Conservation (phyloP, 495 filamentous ascomycete genomes). For the Bryoglossum gracile region DNA sequence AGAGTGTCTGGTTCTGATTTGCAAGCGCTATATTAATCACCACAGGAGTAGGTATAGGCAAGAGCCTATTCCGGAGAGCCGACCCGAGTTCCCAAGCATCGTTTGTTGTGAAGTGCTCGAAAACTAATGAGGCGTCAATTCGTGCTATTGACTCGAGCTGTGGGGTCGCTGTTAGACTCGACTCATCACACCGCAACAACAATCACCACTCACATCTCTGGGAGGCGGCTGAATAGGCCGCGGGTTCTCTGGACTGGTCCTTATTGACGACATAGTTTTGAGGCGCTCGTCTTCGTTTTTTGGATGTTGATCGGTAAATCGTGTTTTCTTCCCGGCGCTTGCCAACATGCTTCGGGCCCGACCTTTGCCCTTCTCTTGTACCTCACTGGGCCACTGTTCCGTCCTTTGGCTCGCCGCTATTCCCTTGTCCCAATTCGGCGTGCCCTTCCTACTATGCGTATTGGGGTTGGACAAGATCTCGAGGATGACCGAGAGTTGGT, state of each 20-base stretch:
- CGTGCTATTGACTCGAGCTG: slow-evolving; percentile 43
- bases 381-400: too few relatives aligned
- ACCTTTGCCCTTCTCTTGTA: not conserved
- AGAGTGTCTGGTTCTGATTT: slow-evolving; percentile 50
- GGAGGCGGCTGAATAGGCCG: slow-evolving; percentile 26
- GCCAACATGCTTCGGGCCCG: too few relatives aligned
- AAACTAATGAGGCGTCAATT: slow-evolving; percentile 46
- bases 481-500: slow-evolving; percentile 13
- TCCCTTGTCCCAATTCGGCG: slow-evolving; percentile 5
- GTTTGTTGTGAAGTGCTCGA: slow-evolving; percentile 54
- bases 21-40: slow-evolving; percentile 60
- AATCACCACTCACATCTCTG: slow-evolving; percentile 23
- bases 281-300: slow-evolving; percentile 1
- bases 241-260: slow-evolving; percentile 8
- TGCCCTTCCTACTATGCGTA: not conserved
- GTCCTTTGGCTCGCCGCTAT: too few relatives aligned
- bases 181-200: not conserved
- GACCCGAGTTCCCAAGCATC: slow-evolving; percentile 62
- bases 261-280: not conserved
- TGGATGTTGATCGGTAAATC: slow-evolving; percentile 3
- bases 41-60: slow-evolving; percentile 47
- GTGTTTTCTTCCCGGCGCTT: not conserved
- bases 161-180: not conserved
- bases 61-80: slow-evolving; percentile 53
- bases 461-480: slow-evolving; percentile 6